These are phyloP conservation scores for Larix sibirica DNA, from an alignment of 83 land plant genomes.

Conservation along the genomic window DNA sequence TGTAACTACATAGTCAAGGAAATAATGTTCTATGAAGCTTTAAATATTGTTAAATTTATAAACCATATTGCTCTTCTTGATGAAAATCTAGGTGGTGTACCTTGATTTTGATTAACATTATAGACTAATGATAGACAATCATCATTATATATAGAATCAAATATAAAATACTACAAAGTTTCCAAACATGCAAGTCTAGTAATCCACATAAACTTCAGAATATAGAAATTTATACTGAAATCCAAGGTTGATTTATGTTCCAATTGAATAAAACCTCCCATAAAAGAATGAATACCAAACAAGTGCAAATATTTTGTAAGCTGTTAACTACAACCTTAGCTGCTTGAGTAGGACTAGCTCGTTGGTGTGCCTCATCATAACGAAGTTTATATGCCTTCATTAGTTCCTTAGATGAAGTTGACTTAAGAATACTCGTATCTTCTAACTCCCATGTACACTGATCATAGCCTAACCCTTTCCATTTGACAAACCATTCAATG, in stretches of 20 bases:
- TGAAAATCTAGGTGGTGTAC: too few species aligned
- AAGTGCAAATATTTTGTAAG: neutral
- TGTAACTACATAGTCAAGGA: too few species aligned
- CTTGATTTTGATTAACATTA: too few species aligned
- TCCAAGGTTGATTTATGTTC: neutral
- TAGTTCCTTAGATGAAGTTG: constrained; percentile 34
- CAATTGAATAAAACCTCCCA: neutral
- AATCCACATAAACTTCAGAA: neutral
- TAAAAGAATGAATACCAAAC: neutral
- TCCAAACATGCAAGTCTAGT: neutral
- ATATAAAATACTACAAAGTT: neutral
- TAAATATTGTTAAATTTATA: too few species aligned
- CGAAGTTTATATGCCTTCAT: constrained; percentile 50
- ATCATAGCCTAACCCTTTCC: constrained; percentile 80
- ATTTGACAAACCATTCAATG: constrained; percentile 83
- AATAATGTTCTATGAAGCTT: too few species aligned
- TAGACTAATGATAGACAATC: too few species aligned
- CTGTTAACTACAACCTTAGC: constrained; percentile 24
- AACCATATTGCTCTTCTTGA: too few species aligned
- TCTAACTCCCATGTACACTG: constrained; percentile 81
- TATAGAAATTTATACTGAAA: neutral
- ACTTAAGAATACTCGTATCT: constrained; percentile 32
- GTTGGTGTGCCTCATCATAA: constrained; percentile 28
- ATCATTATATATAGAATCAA: too few species aligned
- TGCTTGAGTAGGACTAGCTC: constrained; percentile 18